A percentile compares a stretch with the other conserved stretches of the same genome.
Evolutionary conservation across 345 rosid species (phyloP).

Genomic region (Citrus unshiu): DNA sequence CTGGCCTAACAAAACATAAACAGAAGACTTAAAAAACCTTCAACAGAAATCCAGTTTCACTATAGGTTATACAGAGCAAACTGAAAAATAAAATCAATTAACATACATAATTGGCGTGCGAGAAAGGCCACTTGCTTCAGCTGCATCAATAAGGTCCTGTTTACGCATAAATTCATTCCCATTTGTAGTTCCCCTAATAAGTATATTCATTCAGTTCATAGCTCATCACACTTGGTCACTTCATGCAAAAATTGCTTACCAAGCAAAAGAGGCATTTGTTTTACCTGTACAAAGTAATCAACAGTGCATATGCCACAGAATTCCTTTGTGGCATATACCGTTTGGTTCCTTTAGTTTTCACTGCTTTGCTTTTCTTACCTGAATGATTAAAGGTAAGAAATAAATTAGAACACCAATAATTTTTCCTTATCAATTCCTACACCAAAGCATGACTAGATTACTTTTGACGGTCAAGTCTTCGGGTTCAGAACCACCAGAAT

Average conservation of each 20-base stretch:
- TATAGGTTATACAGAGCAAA: background rate
- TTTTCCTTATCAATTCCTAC: background rate
- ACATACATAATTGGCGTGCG: slow-evolving; percentile 64
- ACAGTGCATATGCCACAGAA: slow-evolving; percentile 80
- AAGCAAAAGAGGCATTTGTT: background rate
- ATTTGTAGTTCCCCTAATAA: slow-evolving; percentile 49
- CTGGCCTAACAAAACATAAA: slow-evolving; percentile 55
- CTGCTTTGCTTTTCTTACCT: slow-evolving; percentile 52
- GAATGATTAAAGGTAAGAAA: slow-evolving; percentile 3
- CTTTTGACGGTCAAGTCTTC: slow-evolving; percentile 44
- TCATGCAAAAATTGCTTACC: background rate
- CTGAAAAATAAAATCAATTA: slow-evolving; percentile 4
- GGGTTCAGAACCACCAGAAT: slow-evolving; percentile 44
- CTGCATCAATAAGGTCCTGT: slow-evolving; percentile 87
- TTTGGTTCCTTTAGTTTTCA: slow-evolving; percentile 38
- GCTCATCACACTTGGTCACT: slow-evolving; percentile 1
- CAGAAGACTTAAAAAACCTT: slow-evolving; percentile 3
- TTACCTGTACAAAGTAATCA: slow-evolving; percentile 77
- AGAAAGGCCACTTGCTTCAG: slow-evolving; percentile 96
- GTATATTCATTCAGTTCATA: slow-evolving; percentile 7
- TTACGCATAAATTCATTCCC: slow-evolving; percentile 77
- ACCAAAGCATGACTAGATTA: slow-evolving; percentile 12
- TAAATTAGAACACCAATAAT: background rate
- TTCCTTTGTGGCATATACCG: slow-evolving; percentile 76
- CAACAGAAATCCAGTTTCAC: slow-evolving; percentile 1